Evolutionary conservation across 768 basidiomycete genomes (phyloP).

Genomic region (Punctularia strigosozonata): DNA sequence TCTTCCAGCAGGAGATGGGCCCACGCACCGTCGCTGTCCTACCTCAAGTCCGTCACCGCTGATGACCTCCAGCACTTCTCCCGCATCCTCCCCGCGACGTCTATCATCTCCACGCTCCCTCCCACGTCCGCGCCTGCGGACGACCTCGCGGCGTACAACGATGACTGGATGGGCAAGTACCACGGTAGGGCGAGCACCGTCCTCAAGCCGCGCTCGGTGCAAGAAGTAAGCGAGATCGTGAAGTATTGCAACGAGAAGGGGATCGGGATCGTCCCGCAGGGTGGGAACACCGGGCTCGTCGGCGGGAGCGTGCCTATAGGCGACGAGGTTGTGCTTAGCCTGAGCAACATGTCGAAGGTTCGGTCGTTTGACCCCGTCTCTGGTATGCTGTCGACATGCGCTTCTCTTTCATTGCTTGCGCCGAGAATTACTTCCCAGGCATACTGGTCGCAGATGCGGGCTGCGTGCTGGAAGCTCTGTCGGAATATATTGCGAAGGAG

Average conservation of each 20-base stretch:
- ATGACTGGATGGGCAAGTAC: constrained; percentile 97
- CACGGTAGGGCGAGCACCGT: constrained; percentile 76
- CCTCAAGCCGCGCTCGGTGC: constrained; percentile 76
- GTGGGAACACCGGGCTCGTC: constrained; percentile 96
- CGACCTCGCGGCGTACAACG: constrained; percentile 73
- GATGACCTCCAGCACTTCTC: constrained; percentile 58
- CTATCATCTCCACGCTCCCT: constrained; percentile 58
- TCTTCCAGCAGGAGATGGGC: constrained; percentile 9
- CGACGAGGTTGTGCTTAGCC: constrained; percentile 80
- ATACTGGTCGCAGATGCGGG: constrained; percentile 91
- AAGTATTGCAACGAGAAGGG: constrained; percentile 73
- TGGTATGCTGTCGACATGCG: constrained; percentile 38
- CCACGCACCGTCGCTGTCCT: constrained; percentile 14
- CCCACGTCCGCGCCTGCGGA: constrained; percentile 33
- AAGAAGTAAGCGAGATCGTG: constrained; percentile 82
- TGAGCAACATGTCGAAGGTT: constrained; percentile 72
- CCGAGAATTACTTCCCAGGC: constrained; percentile 34
- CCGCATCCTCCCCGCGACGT: constrained; percentile 46
- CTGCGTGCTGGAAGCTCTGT: constrained; percentile 80
- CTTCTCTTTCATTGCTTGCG: no score
- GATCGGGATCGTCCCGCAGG: constrained; percentile 93
- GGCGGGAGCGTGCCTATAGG: constrained; percentile 82
- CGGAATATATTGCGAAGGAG: constrained; percentile 75
- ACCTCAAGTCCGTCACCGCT: constrained; percentile 37
- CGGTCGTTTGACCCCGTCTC: constrained; percentile 79